Conservation (phyloP, 2,329 filamentous ascomycete species). For the Fusarium tanahbumbuense region DNA sequence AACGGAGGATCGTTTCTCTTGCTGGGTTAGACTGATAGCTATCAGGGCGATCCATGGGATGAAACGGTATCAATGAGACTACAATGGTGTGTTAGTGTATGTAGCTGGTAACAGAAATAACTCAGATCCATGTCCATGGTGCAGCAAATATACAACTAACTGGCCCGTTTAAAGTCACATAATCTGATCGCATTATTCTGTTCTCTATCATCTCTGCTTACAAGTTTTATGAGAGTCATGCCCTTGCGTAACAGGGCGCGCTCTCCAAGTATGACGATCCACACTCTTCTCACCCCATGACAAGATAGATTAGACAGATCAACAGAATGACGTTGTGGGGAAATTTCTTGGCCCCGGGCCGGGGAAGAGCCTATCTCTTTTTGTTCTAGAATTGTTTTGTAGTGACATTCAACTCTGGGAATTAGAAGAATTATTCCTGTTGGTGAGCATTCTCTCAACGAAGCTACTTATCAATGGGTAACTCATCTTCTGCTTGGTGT, state of each 20-base stretch:
- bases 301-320: constrained; percentile 1
- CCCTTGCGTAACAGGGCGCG: constrained; percentile 38
- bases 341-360: constrained; percentile 26
- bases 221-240: background rate
- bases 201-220: background rate
- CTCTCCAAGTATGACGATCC: constrained; percentile 30
- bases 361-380: constrained; percentile 34
- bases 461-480: too few species aligned
- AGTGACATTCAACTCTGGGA: background rate
- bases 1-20: constrained; percentile 31
- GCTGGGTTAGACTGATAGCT: constrained; percentile 26
- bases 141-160: background rate
- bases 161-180: rapidly evolving
- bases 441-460: background rate
- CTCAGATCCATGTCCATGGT: background rate
- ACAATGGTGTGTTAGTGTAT: background rate
- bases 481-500: too few species aligned
- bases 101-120: background rate
- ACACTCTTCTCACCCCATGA: constrained; percentile 18
- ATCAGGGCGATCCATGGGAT: constrained; percentile 17
- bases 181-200: background rate
- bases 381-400: constrained; percentile 27
- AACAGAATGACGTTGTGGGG: constrained; percentile 38
- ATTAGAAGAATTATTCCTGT: background rate
- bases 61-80: constrained; percentile 3